Evolutionary conservation across 805 yeast genomes (phyloP), one percentile per base, ranked within the genome.

Genomic region (Zygosaccharomyces siamensis): DNA sequence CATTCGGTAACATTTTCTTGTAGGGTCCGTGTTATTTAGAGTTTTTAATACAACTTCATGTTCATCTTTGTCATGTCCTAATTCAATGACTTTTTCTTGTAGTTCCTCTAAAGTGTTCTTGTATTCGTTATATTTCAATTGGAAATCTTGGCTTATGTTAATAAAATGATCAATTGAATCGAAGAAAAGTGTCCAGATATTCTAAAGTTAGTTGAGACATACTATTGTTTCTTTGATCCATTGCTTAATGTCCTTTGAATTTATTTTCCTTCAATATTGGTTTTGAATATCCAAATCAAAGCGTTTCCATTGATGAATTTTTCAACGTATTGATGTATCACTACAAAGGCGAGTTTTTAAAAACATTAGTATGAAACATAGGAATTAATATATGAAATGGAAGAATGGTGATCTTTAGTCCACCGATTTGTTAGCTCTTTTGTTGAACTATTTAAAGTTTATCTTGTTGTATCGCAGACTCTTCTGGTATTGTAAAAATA

Each of bases 1-100:
- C 97, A 93, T 89, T 60, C 95, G 81, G 70, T 81, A 89, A 61
- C 97, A 89, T 62, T 83, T 82, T 52, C 99, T 79, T 39, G 76
- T 80, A n/a, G 54, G 39, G 21, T 82, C 81, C 7, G 80, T 71
- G 0, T 68, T 71, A 38, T 66, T 54, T 27, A 86, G 67, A 1
- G 92, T 83, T 18, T 74, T 77, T 11, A 83, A 59, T 1, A 86
- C 93, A 14, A 84, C 69, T 32, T 71, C 72, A 50, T 69, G 74
- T 48, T 73, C 76, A 45, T 72, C 75, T 36, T 73, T 68, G 51
- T 79, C 83, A 35, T 71, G 69, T 43, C 76, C 74, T 12, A 80
- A 57, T 52, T 76, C 79, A 27, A 69, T 67, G 10, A 78, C 61
- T 53, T 77, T 77, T n/a, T 72, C 64, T 40, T 70, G 73, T 27